Base-by-base conservation (phyloP, 768 basidiomycete genomes). In the Rickenella mellea region DNA sequence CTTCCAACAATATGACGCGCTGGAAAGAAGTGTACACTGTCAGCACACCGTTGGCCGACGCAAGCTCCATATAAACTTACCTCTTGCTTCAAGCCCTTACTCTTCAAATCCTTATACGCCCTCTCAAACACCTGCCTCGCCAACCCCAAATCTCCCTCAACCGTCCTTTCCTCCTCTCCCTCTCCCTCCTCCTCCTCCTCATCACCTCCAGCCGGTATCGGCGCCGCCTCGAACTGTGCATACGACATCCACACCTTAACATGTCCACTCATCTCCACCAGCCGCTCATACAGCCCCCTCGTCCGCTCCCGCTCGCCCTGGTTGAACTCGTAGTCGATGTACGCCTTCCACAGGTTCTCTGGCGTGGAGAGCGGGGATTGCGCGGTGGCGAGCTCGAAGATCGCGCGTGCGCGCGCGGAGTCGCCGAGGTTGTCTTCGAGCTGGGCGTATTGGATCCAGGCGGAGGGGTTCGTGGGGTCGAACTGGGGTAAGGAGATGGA, bases 211-310 rank as follows among this genome's bases (percentile, higher is more conserved):
- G 81, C 51, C 4, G 79, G 79, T 32, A 86, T 82, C 5, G 77
- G 67, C 51, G 83, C 83, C 6, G 79, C 83, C 62, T 98, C 94
- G 53, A 97, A 96, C 51, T 84, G 71, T 0, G 94, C 94, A 60
- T 83, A 97, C 41, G 91, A 81, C 43, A 96, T 88, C 91, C 92
- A 98, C 17, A 94, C 91, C 64, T 98, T 97, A 63, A 91, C 85
- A 57, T 98, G 93, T 3, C 88, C 88, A 49, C 90, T 94, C 39
- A 86, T 68, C 26, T 75, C 64, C 36, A 96, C 70, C 15, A 97
- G 73, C n/a, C 92, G 77, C 64, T 97, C 93, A 58, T 96, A 97
- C 29, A 98, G 58, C 6, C 71, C 69, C 15, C 94, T 71, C 2
- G 87, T 83, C 12, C 76, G 73, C 44, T 86, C 86, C 30, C 91